Evolutionary conservation across 1,284 basidiomycete species (phyloP).

Genomic region (Puccinia hordei): DNA sequence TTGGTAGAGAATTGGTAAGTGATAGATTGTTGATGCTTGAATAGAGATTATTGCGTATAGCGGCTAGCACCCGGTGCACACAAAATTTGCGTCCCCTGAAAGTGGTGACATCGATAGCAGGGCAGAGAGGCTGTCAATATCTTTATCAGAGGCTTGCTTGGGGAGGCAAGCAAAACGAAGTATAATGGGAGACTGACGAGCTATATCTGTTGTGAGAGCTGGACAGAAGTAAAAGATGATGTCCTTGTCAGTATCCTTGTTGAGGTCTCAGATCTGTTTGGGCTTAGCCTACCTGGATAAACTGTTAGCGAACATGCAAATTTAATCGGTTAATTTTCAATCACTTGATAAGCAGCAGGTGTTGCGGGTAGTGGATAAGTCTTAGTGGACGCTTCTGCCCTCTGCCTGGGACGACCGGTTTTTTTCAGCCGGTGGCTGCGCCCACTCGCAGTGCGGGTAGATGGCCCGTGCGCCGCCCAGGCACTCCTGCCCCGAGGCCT

Average conservation of each 20-base stretch:
- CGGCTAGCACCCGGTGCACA: constrained; percentile 42
- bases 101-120: background rate
- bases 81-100: constrained; percentile 48
- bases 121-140: background rate
- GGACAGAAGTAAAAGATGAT: background rate
- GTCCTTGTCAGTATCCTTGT: background rate
- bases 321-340: background rate
- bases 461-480: too few species aligned
- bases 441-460: too few species aligned
- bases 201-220: constrained; percentile 48
- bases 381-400: background rate
- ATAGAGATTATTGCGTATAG: background rate
- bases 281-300: constrained; percentile 18
- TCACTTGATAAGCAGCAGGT: too few species aligned
- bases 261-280: background rate
- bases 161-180: background rate
- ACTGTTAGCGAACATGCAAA: constrained; percentile 38
- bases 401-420: too few species aligned
- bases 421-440: too few species aligned
- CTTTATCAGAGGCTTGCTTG: too few species aligned
- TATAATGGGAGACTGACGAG: constrained; percentile 8
- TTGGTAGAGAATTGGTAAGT: background rate
- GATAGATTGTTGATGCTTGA: background rate
- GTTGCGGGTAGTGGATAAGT: too few species aligned
- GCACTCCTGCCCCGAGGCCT: too few species aligned